Base-by-base conservation (phyloP, 1,139 yeast species). In the Diutina ranongensis region DNA sequence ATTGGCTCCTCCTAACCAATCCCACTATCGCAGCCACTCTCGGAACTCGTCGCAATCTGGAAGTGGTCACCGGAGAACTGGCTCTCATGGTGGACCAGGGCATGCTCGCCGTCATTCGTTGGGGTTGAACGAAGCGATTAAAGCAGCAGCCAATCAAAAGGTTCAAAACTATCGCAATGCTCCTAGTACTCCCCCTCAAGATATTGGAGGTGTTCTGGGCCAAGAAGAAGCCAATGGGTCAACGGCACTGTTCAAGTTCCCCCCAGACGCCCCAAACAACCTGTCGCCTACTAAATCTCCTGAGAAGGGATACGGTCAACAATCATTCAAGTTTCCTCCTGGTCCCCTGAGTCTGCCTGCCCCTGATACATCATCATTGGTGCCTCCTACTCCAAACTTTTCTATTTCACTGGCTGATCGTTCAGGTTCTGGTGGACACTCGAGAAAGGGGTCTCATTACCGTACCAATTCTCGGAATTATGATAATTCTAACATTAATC, bases 111-210 rank as follows among this genome's bases (percentile, higher is more conserved):
- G 98, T 62, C 98, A 92, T 59, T 88, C 97, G 0, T 67, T 92
- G 50, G 97, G 95, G 2, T 70, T 92, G 49, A 83, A 83, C 49
- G 98, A 92, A 62, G 98, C 98, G n/a, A 89, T 86, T 56, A 82
- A 83, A 54, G 97, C 97, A 3, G 98, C 98, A 15, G 96, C 96
- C 8, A 79, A 78, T 56, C 75, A 70, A 52, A 89, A 88, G 45
- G 95, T 87, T 62, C 34, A 40, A 18, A 40, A 38, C 42, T 25
- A 38, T n/a, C 42, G 42, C 42, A n/a, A 38, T 10, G 18, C 20
- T n/a, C 42, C 42, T 7, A 16, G 18, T 3, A 12, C 42, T 20
- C 18, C 32, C 10, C 32, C 42, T 10, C 42, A n/a, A 8, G 40
- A 13, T 21, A n/a, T 25, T n/a, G 42, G 32, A 8, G 32, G 32